Conservation (phyloP, 2,329 filamentous ascomycete genomes). For the Emergomyces orientalis region DNA sequence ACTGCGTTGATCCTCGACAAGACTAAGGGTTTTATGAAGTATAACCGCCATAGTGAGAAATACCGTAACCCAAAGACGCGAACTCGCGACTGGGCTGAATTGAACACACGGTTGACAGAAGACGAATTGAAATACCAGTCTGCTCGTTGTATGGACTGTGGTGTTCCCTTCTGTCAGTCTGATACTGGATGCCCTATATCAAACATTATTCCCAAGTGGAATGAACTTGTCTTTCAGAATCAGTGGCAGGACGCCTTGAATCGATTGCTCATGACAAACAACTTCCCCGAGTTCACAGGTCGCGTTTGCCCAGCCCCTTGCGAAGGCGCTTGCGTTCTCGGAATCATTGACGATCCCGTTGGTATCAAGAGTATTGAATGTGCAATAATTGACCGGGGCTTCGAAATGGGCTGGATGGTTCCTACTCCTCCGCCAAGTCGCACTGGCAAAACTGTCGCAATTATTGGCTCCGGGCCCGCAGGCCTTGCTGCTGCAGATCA, state of each 20-base stretch:
- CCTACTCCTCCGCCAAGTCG: constrained; percentile 67
- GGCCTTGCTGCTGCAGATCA: constrained; percentile 88
- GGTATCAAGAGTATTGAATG: constrained; percentile 98
- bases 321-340: constrained; percentile 89
- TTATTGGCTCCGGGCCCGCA: constrained; percentile 86
- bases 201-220: constrained; percentile 98
- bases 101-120: constrained; percentile 77
- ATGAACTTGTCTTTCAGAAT: constrained; percentile 64
- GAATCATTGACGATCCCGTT: constrained; percentile 93
- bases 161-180: constrained; percentile 96
- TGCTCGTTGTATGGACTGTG: constrained; percentile 96
- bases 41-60: constrained; percentile 84
- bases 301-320: constrained; percentile 95
- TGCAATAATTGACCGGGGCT: constrained; percentile 93
- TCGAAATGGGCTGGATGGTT: constrained; percentile 97
- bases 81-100: constrained; percentile 87
- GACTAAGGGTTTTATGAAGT: constrained; percentile 96
- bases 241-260: constrained; percentile 91
- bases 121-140: constrained; percentile 96
- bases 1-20: constrained; percentile 90
- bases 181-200: constrained; percentile 92
- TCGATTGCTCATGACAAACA: constrained; percentile 89
- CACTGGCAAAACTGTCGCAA: constrained; percentile 76
- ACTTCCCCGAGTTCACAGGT: constrained; percentile 96
- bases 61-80: constrained; percentile 77